These are phyloP conservation scores for Azolla pinnata DNA, from an alignment of 75 land plant species.

Conservation along the genomic window DNA sequence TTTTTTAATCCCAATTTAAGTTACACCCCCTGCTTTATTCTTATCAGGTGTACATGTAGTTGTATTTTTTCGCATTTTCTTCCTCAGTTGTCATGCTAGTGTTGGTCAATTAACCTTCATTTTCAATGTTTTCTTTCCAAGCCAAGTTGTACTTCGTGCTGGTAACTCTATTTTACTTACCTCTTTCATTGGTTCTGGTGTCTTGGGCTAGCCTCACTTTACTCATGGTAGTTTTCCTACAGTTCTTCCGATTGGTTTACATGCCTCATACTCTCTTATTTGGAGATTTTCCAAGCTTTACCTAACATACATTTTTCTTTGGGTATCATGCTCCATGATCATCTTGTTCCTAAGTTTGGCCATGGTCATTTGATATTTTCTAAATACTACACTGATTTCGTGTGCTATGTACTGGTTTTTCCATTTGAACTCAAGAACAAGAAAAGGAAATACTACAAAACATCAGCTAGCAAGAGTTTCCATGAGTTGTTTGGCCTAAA, in stretches of 20 bases:
- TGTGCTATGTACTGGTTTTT: neutral
- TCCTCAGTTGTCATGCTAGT: too few species aligned
- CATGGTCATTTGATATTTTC: neutral
- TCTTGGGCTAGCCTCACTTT: neutral
- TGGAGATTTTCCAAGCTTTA: neutral
- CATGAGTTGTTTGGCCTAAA: neutral
- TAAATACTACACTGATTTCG: neutral
- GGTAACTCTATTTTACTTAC: too few species aligned
- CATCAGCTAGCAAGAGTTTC: neutral
- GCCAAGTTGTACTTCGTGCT: too few species aligned
- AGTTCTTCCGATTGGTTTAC: slow-evolving; percentile 5
- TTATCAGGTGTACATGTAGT: too few species aligned
- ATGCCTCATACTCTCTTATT: neutral
- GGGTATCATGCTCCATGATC: neutral
- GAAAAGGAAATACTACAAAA: neutral
- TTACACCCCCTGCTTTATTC: too few species aligned
- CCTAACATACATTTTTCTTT: neutral
- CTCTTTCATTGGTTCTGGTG: too few species aligned
- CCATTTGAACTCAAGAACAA: neutral
- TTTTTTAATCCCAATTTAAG: too few species aligned
- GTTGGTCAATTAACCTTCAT: too few species aligned
- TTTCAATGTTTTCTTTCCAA: too few species aligned
- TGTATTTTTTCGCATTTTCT: too few species aligned
- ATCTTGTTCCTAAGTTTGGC: neutral
- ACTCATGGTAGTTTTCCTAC: neutral